phyloP scores from a whole-genome alignment of 768 basidiomycete species.

The Auricularia cornea region DNA sequence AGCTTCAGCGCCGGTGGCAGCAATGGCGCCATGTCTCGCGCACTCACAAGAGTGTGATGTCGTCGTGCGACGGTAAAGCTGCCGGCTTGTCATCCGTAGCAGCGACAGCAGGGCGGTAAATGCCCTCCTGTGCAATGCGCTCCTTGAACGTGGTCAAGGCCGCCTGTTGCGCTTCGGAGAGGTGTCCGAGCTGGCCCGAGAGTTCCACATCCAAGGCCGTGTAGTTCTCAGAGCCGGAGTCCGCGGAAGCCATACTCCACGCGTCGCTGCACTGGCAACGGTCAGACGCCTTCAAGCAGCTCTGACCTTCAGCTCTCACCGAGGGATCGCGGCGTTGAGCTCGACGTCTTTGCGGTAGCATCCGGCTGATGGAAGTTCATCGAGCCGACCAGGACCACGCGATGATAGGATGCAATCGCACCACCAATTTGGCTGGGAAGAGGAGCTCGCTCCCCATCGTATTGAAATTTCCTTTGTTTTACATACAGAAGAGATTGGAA shows the following conservation, averaged over 20 bases:
- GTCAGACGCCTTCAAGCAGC: background rate
- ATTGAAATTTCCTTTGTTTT: too few relatives aligned
- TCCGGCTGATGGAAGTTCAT: background rate
- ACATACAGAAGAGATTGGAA: too few relatives aligned
- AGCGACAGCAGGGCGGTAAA: constrained; percentile 35
- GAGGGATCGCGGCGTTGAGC: background rate
- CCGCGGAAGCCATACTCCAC: background rate
- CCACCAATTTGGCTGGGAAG: too few relatives aligned
- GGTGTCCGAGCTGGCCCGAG: constrained; percentile 33
- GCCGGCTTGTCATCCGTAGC: constrained; percentile 12
- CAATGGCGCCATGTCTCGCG: too few relatives aligned
- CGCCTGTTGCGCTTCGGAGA: constrained; percentile 40
- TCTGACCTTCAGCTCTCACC: background rate
- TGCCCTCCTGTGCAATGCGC: constrained; percentile 37
- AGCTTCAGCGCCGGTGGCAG: background rate
- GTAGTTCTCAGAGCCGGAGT: background rate
- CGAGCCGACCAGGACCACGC: too few relatives aligned
- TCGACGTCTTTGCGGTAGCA: background rate
- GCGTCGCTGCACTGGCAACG: background rate
- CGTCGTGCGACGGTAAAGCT: constrained; percentile 46
- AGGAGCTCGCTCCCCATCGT: too few relatives aligned
- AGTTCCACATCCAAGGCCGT: background rate
- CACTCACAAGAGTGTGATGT: constrained; percentile 56
- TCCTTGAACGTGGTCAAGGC: constrained; percentile 47
- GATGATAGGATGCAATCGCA: too few relatives aligned